Evolutionary conservation across 2,329 filamentous ascomycete species (phyloP), one percentile per base, ranked within the genome.

Genomic region (Simplicillium aogashimaense): DNA sequence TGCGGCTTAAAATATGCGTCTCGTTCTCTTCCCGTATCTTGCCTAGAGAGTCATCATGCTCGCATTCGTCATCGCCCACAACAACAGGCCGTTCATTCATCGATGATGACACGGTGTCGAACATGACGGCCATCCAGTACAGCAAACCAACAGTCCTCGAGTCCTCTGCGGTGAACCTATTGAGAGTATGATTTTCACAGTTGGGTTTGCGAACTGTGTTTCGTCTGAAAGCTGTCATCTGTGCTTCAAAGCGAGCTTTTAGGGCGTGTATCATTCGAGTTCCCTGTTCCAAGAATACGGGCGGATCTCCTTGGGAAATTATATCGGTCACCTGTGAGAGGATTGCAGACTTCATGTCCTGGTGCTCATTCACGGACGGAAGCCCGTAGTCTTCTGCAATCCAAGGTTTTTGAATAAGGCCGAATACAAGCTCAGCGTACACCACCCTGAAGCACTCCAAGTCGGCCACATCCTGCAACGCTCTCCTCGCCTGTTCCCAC

Each of bases 81-180:
- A 20, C 30, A 3, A 25, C 20, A 25, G 20, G 20, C 6, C 20
- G 20, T 25, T 25, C 20, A 29, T 69, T 63, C 61, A 78, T 72
- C 1, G 71, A 70, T 0, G 74, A 65, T 0, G 69, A 74, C 8
- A 76, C 53, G 0, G 73, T 77, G 47, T 78, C 74, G 36, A 75
- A 72, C 73, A 78, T 78, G 35, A 76, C 59, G 0, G 68, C 70
- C 13, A 78, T 57, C 74, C 74, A 78, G 48, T 72, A 77, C 3
- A 78, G 49, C 10, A 78, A 54, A 11, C 70, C 63, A 18, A 78
- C 59, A 0, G 74, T 76, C 10, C 64, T 52, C 7, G 53, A 52
- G 5, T 64, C 57, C 50, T 25, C 20, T 6, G 9, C 6, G 5
- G 20, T 25, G 9, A 25, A 25, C 9, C 9, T 25, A 9, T 25